phyloP scores from a whole-genome alignment of 805 yeast species.

The Pichia pseudocactophila region DNA sequence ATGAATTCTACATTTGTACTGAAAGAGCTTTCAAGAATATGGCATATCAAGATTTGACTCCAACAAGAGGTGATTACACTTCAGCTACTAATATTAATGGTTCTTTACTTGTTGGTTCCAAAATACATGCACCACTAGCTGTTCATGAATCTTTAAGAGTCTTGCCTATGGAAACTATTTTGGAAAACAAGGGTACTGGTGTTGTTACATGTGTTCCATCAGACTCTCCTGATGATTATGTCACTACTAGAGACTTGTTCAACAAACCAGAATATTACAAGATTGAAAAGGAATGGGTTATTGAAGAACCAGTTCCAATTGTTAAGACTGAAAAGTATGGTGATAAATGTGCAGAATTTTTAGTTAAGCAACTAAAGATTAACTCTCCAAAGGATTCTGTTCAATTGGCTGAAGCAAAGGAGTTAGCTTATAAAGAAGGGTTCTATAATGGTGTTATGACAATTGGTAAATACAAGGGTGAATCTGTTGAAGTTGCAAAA shows the following conservation, averaged over 20 bases:
- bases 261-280: slow-evolving; percentile 88
- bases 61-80: slow-evolving; percentile 69
- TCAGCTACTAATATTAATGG: slow-evolving; percentile 59
- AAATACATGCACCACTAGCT: slow-evolving; percentile 78
- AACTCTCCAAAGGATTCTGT: slow-evolving; percentile 89
- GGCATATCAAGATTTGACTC: slow-evolving; percentile 91
- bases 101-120: slow-evolving; percentile 71
- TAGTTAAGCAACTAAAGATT: slow-evolving; percentile 82
- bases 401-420: slow-evolving; percentile 86
- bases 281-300: slow-evolving; percentile 81
- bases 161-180: slow-evolving; percentile 94
- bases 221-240: slow-evolving; percentile 96
- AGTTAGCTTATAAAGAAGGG: slow-evolving; percentile 92
- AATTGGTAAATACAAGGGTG: slow-evolving; percentile 77
- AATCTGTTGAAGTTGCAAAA: slow-evolving; percentile 86
- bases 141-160: slow-evolving; percentile 62
- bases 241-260: slow-evolving; percentile 74
- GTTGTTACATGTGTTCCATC: slow-evolving; percentile 98
- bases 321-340: slow-evolving; percentile 82
- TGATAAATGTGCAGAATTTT: slow-evolving; percentile 72
- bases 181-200: slow-evolving; percentile 96
- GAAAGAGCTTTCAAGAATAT: slow-evolving; percentile 95
- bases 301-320: slow-evolving; percentile 61
- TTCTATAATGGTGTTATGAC: slow-evolving; percentile 82
- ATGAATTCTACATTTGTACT: slow-evolving; percentile 74